Evolutionary conservation across 2,329 filamentous ascomycete species (phyloP), one percentile per base, ranked within the genome.

Genomic region (Periconia digitata): DNA sequence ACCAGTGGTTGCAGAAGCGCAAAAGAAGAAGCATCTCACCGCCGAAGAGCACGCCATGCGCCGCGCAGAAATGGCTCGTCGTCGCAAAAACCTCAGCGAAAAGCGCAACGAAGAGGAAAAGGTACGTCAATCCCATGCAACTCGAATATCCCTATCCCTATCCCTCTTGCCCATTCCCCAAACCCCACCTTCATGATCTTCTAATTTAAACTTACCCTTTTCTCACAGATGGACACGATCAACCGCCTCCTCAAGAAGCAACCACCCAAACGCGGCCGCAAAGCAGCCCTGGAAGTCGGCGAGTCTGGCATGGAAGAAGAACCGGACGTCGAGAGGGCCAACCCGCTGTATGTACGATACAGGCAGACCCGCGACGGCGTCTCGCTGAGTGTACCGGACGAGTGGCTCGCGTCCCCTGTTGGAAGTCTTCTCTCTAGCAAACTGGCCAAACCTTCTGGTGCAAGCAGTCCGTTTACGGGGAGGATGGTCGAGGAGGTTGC

Each of bases 191-290:
- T 58, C 64, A 43, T n/a, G n/a, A n/a, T n/a, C n/a, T n/a, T 67
- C 32, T 34, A 16, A n/a, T 15, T n/a, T n/a, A n/a, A n/a, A n/a
- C n/a, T n/a, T n/a, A n/a, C n/a, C n/a, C 27, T 3, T 10, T 32
- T 15, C 10, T 10, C 10, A 1, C 50, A 92, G 88, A 89, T 90
- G 82, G 89, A 92, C 76, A 94, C 89, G 0, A 92, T 94, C 80
- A 92, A 94, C 76, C 91, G 92, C 63, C 83, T 94, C 2, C 83
- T 94, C 44, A 91, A 91, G 72, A 91, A 92, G 67, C 89, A 92
- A 68, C 87, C 89, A 1, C 86, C 89, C 20, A 92, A 92, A 71
- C 74, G 76, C 34, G 73, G 74, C 18, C 74, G 74, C 4, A 64
- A 71, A n/a, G 83, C 83, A 47, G 67, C 72, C 44, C 73, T 71